Percentiles rank a stretch among this genome's conserved stretches.
phyloP scores from a whole-genome alignment of 2,329 filamentous ascomycete genomes.

The Fusarium pseudoanthophilum region DNA sequence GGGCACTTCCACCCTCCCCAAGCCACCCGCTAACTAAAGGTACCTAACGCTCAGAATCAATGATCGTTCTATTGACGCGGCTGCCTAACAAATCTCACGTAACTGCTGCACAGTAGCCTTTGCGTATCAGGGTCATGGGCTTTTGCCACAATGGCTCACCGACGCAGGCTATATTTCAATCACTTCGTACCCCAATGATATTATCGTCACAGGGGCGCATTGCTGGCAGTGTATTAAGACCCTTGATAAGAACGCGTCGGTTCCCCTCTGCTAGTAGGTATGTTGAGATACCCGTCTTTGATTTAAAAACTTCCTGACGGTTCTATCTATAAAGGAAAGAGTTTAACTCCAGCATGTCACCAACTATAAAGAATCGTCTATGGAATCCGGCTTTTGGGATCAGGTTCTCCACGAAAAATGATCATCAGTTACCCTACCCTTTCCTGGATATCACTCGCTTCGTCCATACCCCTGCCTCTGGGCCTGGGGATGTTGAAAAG shows the following conservation, averaged over 20 bases:
- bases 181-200: slow-evolving; percentile 36
- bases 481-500: neutral
- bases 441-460: slow-evolving; percentile 43
- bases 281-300: neutral
- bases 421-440: slow-evolving; percentile 41
- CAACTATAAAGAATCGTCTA: slow-evolving; percentile 31
- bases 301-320: slow-evolving; percentile 23
- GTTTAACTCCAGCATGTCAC: slow-evolving; percentile 32
- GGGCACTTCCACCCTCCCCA: slow-evolving; percentile 1
- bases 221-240: slow-evolving; percentile 47
- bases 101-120: slow-evolving; percentile 5
- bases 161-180: slow-evolving; percentile 30
- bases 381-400: slow-evolving; percentile 49
- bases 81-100: slow-evolving; percentile 44
- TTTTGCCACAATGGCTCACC: slow-evolving; percentile 40
- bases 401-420: slow-evolving; percentile 43
- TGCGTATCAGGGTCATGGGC: slow-evolving; percentile 38
- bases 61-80: slow-evolving; percentile 44
- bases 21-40: slow-evolving; percentile 17
- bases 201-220: slow-evolving; percentile 25
- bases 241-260: slow-evolving; percentile 25
- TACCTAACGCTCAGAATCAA: slow-evolving; percentile 8
- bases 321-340: slow-evolving; percentile 9
- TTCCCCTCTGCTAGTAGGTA: slow-evolving; percentile 34
- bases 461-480: slow-evolving; percentile 31